phyloP scores from a whole-genome alignment of 2,329 filamentous ascomycete genomes.

The Calonectria hongkongensis region DNA sequence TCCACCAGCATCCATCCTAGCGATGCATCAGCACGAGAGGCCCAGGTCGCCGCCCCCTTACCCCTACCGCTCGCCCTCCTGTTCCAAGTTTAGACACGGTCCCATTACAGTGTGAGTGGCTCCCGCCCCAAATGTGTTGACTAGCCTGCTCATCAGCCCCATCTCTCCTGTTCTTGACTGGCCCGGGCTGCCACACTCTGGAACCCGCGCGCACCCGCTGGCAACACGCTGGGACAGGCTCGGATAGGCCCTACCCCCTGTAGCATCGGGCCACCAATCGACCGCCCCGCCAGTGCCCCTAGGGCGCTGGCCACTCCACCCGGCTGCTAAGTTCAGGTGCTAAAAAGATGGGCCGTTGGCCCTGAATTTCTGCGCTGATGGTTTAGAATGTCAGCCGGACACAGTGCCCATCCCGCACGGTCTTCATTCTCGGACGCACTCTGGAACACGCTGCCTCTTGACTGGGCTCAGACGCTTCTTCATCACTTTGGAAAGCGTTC shows the following conservation, averaged over 20 bases:
- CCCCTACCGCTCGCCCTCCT: constrained; percentile 37
- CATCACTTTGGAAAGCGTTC: constrained; percentile 49
- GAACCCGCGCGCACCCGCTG: constrained; percentile 29
- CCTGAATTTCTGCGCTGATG: constrained; percentile 44
- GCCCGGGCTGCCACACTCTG: constrained; percentile 33
- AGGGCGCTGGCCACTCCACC: constrained; percentile 43
- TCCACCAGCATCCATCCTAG: constrained; percentile 30
- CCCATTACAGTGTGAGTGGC: constrained; percentile 40
- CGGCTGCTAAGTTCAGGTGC: constrained; percentile 45
- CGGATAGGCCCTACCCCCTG: constrained; percentile 29
- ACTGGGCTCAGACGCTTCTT: constrained; percentile 53
- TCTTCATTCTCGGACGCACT: constrained; percentile 32
- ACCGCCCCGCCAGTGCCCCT: constrained; percentile 42
- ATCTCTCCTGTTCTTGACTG: constrained; percentile 28
- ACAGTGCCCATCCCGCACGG: constrained; percentile 45
- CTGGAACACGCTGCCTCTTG: constrained; percentile 49
- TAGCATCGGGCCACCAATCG: constrained; percentile 42
- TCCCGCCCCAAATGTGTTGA: constrained; percentile 23
- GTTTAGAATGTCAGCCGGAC: constrained; percentile 35
- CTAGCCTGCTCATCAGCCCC: constrained; percentile 23
- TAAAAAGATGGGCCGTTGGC: constrained; percentile 53
- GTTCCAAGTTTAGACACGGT: constrained; percentile 48
- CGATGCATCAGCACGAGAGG: constrained; percentile 16
- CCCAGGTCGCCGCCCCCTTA: constrained; percentile 30
- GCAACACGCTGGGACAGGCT: constrained; percentile 30